phyloP scores from a whole-genome alignment of 495 filamentous ascomycete species.

The Xylaria longipes region DNA sequence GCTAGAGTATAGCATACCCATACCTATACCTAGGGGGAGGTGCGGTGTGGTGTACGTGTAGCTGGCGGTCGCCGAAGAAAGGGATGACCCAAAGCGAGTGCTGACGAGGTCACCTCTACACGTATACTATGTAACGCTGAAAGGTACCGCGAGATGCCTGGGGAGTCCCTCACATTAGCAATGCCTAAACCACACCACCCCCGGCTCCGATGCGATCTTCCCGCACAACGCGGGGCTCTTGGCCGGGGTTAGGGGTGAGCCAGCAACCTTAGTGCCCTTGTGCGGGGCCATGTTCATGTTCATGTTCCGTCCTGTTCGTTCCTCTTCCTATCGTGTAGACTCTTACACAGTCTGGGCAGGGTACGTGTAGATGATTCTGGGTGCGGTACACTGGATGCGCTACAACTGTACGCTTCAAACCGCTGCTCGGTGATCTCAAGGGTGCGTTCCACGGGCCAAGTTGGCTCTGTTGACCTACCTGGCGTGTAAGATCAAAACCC shows the following conservation, averaged over 20 bases:
- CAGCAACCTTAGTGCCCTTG: not conserved
- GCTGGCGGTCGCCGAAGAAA: not conserved
- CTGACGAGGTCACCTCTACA: constrained; percentile 2
- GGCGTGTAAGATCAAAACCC: not conserved
- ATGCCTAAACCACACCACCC: not conserved
- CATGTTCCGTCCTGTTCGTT: not conserved
- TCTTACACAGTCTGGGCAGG: not conserved
- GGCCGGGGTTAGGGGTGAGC: not conserved
- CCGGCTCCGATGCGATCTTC: constrained; percentile 15
- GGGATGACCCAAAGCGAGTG: constrained; percentile 6
- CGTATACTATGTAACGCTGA: not conserved
- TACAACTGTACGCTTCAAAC: constrained; percentile 5
- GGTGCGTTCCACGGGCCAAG: constrained; percentile 7
- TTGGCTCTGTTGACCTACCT: not conserved
- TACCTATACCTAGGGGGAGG: not conserved
- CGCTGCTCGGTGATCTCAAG: constrained; percentile 5
- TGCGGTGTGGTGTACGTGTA: not conserved
- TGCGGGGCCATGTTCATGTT: constrained; percentile 12
- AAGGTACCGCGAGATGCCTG: not conserved
- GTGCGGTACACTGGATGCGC: not conserved
- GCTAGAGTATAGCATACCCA: constrained; percentile 7
- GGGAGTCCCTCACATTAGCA: not conserved
- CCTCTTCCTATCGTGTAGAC: not conserved
- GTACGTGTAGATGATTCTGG: not conserved
- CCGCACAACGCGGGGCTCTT: constrained; percentile 9